Conservation (phyloP, 1,284 basidiomycete genomes). For the Ustilago sp. region DNA sequence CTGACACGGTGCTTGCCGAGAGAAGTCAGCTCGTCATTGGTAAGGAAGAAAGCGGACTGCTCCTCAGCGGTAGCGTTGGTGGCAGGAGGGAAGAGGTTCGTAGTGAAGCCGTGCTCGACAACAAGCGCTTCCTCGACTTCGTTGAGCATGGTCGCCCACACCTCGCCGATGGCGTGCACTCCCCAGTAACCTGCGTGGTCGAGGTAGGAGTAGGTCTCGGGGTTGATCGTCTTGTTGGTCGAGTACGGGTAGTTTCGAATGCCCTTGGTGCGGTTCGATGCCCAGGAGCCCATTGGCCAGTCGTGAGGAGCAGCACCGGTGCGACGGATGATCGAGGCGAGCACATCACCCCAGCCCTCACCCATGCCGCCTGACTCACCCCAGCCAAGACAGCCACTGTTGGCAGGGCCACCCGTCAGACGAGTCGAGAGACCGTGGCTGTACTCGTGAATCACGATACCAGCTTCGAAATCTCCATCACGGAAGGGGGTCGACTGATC, state of each 20-base stretch:
- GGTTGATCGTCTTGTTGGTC: slow-evolving; percentile 80
- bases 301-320: slow-evolving; percentile 72
- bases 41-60: slow-evolving; percentile 50
- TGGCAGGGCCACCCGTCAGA: slow-evolving; percentile 90
- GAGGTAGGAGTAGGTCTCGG: slow-evolving; percentile 93
- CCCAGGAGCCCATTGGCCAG: slow-evolving; percentile 89
- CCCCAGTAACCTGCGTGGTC: slow-evolving; percentile 80
- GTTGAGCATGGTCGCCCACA: slow-evolving; percentile 96
- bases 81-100: slow-evolving; percentile 54
- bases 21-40: slow-evolving; percentile 49
- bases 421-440: slow-evolving; percentile 91
- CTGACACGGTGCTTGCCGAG: slow-evolving; percentile 71
- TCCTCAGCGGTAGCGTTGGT: slow-evolving; percentile 48
- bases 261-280: slow-evolving; percentile 80
- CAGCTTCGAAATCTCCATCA: slow-evolving; percentile 87
- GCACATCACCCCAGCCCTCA: slow-evolving; percentile 81
- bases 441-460: slow-evolving; percentile 69
- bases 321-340: slow-evolving; percentile 76
- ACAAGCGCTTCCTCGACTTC: slow-evolving; percentile 67
- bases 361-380: slow-evolving; percentile 96
- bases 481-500: slow-evolving; percentile 76
- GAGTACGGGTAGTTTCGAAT: slow-evolving; percentile 82
- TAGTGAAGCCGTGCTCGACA: slow-evolving; percentile 55
- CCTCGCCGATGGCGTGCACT: slow-evolving; percentile 87
- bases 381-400: slow-evolving; percentile 88